Base-by-base conservation (phyloP, 83 land plant genomes). In the Diphasiastrum complanatum region DNA sequence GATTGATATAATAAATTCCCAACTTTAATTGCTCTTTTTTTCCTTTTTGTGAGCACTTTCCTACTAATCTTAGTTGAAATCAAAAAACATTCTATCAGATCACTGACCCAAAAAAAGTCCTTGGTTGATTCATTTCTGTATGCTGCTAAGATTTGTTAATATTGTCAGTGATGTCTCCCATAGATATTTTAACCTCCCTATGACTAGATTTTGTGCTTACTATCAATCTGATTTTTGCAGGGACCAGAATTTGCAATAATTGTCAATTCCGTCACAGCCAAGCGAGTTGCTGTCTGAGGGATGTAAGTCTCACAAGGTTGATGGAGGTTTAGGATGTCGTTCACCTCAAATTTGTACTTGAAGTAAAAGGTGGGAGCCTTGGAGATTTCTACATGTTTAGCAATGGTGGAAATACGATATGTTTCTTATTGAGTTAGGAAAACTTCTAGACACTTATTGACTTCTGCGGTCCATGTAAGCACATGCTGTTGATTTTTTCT, bases 221-320 rank as follows among this genome's bases (percentile, higher is more conserved):
- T 50, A 23, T 50, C 0, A 18, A 14, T 64, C 43, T 54, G 33
- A 14, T 60, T 61, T 14, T 71, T 29, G 18, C 66, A 85, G 90
- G 96, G 96, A 5, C 79, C 87, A 38, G 91, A 85, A 60, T 89
- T 89, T 71, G 85, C 87, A 41, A 79, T 73, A 20, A 89, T 89
- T 33, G 65, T 81, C 71, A 89, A 89, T 45, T 76, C 91, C 8
- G 91, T 83, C 56, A 89, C 87, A 27, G 69, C 91, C 31, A 89
- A 89, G 83, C 85, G 83, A 67, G 87, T 89, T 33, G 79, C 83
- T 49, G 91, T 81, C 53, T 85, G 65, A 88, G 56, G n/a, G n/a
- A n/a, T n/a, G n/a, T n/a, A n/a, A n/a, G n/a, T n/a, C n/a, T n/a
- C n/a, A n/a, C n/a, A n/a, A n/a, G n/a, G n/a, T n/a, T n/a, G n/a